Conservation (phyloP, 371 early-diverging fungal species). For the Haplosporangium sp. region DNA sequence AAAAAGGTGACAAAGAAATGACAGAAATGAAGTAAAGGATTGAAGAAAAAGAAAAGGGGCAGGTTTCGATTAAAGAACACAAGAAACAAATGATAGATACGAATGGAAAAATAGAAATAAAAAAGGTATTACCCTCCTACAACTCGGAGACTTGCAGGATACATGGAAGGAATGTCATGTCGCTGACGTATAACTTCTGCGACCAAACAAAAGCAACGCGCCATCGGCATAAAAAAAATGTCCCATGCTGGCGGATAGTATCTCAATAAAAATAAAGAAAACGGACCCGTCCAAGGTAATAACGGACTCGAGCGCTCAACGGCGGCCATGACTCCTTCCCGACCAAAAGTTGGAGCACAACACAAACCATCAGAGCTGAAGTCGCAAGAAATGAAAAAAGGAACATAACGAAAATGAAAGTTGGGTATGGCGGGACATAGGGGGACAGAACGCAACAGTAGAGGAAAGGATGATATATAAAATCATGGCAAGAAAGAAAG, state of each 20-base stretch:
- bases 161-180: background rate
- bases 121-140: conserved; percentile 4
- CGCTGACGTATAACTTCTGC: conserved; percentile 10
- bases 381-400: background rate
- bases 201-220: conserved; percentile 38
- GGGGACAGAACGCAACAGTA: too few species aligned
- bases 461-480: too few species aligned
- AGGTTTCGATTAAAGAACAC: conserved; percentile 28
- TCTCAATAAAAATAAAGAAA: background rate
- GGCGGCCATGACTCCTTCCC: conserved; percentile 10
- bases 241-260: conserved; percentile 1
- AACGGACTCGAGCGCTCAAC: background rate
- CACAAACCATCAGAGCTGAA: background rate
- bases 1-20: conserved; percentile 3
- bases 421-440: too few species aligned
- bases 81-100: background rate
- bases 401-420: background rate
- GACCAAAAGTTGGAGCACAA: conserved; percentile 42
- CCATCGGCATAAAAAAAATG: background rate
- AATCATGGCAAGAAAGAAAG: background rate
- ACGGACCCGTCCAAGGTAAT: background rate
- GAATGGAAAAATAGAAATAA: background rate
- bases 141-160: conserved; percentile 12
- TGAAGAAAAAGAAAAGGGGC: conserved; percentile 1
- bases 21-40: background rate